Base-by-base conservation (phyloP, 2,329 filamentous ascomycete species). In the Cercospora sesami region DNA sequence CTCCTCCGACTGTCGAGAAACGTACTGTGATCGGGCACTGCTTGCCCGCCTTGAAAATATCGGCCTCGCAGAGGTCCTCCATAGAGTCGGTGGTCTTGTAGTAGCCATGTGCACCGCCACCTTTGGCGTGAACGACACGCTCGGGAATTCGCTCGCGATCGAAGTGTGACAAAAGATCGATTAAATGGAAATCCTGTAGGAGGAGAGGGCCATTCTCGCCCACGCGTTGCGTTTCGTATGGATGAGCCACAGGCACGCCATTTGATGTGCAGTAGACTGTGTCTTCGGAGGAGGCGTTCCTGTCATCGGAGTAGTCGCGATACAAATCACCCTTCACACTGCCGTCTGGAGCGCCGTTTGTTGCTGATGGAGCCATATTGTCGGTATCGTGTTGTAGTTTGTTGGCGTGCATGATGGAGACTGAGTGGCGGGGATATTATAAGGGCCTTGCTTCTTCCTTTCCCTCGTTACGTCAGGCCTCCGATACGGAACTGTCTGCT, bases 1-100 rank as follows among this genome's bases (percentile, higher is more conserved):
- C 90, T 68, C 90, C 90, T 76, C 90, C 90, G 4, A 93, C 90
- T 1, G 91, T 93, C 0, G 90, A 92, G 79, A 93, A 92, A 4
- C 91, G 87, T 53, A 86, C 84, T 1, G 89, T 84, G 69, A 89
- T 79, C 16, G 89, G 87, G 59, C 89, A 91, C 78, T 87, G 87
- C 82, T 92, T 92, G 73, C 90, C 91, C 63, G 87, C 83, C 66
- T 86, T 81, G 74, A 84, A 84, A 58, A 84, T 76, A 66, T 83
- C 82, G 45, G 82, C 82, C 62, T 80, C 63, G 63, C 76, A 82
- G 4, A 84, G 74, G 68, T 84, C 83, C 30, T 83, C 81, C 33
- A 83, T 70, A 1, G 80, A 75, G 51, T 83, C 78, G 42, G 83
- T 84, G 10, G 80, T 82, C 69, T 79, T 78, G 76, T 82, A 84